Evolutionary conservation across 2,329 filamentous ascomycete genomes (phyloP).

Genomic region (Pestalotiopsis sp.): DNA sequence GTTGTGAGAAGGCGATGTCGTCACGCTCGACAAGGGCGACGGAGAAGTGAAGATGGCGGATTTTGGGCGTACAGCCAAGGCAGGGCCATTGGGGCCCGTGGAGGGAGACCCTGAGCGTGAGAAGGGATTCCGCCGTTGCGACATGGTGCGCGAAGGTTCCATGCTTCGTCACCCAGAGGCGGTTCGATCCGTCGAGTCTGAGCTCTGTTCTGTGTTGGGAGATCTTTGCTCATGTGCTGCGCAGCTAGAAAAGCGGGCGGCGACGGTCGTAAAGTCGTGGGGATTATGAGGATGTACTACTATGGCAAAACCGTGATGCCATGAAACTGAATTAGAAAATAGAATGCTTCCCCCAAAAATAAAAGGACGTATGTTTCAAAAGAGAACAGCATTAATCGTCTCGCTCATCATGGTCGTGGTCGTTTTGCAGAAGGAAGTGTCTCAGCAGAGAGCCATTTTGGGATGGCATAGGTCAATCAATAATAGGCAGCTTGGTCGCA

Average conservation of each 20-base stretch:
- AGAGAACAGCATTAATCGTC: slow-evolving; percentile 12
- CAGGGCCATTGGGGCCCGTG: slow-evolving; percentile 51
- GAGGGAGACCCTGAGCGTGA: slow-evolving; percentile 70
- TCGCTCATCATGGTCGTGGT: slow-evolving; percentile 3
- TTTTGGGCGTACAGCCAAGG: slow-evolving; percentile 62
- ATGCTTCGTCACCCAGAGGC: not conserved
- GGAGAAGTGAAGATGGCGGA: slow-evolving; percentile 74
- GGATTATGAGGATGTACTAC: not conserved
- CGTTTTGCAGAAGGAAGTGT: not conserved
- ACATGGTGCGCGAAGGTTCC: slow-evolving; percentile 50
- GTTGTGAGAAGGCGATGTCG: slow-evolving; percentile 56
- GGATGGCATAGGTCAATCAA: not conserved
- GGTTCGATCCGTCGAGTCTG: not conserved
- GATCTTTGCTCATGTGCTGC: not conserved
- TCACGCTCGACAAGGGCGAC: slow-evolving; percentile 40
- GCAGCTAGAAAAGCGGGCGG: not conserved
- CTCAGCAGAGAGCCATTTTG: not conserved
- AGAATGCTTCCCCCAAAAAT: not conserved
- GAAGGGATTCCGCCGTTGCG: slow-evolving; percentile 81
- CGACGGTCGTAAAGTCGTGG: not conserved
- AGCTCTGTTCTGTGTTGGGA: not conserved
- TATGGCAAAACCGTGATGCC: slow-evolving; percentile 4
- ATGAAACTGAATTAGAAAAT: slow-evolving; percentile 10
- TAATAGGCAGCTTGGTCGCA: not conserved
- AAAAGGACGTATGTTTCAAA: slow-evolving; percentile 6